phyloP scores from a whole-genome alignment of 2,329 filamentous ascomycete genomes.

The Diaporthe batatas region DNA sequence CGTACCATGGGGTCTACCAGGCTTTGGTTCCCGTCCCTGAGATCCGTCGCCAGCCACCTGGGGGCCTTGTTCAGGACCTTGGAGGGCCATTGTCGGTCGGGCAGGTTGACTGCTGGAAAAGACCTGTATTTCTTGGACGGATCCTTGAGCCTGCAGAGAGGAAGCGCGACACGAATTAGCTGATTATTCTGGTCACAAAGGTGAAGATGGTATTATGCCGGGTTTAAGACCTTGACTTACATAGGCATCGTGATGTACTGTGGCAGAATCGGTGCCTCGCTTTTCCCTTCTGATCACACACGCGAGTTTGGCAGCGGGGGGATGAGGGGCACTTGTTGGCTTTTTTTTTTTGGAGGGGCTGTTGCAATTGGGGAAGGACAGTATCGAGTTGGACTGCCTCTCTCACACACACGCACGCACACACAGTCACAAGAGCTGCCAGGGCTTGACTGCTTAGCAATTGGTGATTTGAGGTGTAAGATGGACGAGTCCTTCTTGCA shows the following conservation, averaged over 20 bases:
- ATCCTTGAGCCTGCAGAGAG: slow-evolving; percentile 73
- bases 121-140: slow-evolving; percentile 82
- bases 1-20: slow-evolving; percentile 91
- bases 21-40: slow-evolving; percentile 95
- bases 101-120: slow-evolving; percentile 76
- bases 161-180: slow-evolving; percentile 30
- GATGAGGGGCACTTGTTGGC: slow-evolving; percentile 29
- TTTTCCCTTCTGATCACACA: background rate
- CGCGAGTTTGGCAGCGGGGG: background rate
- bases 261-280: slow-evolving; percentile 22
- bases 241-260: slow-evolving; percentile 49
- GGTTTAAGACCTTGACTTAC: slow-evolving; percentile 44
- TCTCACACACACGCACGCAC: background rate
- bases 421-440: background rate
- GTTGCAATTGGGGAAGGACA: background rate
- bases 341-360: slow-evolving; percentile 29
- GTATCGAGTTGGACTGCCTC: background rate
- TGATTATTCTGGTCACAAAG: background rate
- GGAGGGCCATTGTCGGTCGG: slow-evolving; percentile 84
- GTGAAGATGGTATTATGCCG: background rate
- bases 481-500: background rate
- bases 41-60: slow-evolving; percentile 89
- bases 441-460: background rate
- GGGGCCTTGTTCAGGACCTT: slow-evolving; percentile 87
- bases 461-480: background rate